Evolutionary conservation across 495 filamentous ascomycete genomes (phyloP), one percentile per base, ranked within the genome.

Genomic region (Xylaria cubensis): DNA sequence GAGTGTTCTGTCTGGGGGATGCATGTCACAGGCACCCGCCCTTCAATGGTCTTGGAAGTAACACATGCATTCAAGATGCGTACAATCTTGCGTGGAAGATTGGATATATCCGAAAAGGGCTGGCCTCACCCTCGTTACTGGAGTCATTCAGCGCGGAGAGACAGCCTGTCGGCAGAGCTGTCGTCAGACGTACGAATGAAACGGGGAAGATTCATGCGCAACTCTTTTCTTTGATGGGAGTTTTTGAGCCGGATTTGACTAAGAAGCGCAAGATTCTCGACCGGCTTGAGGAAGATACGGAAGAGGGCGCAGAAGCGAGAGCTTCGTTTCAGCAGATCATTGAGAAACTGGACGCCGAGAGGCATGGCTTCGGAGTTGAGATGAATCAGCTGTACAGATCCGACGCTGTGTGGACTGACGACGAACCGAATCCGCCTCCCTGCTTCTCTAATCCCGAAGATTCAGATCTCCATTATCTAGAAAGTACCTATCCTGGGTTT

Each of bases 11-110:
- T 61, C 74, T 86, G 26, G 85, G 85, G 17, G 85, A 87, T 72
- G 81, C 85, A n/a, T 6, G 80, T 80, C 85, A 87, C 67, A 80
- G 83, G 0, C 86, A 86, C 67, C 82, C 85, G 0, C 85, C 85
- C 6, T 81, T 81, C 36, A 84, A 82, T 70, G 85, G 85, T 0
- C 76, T 86, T 6, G 86, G 86, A 2, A 80, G 78, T 13, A 88
- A 86, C 64, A 86, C 85, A 0, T 86, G 85, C 64, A 84, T 86
- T 26, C 78, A 82, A 51, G 86, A 87, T 66, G 85, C 84, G 0
- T 83, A 79, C 74, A 86, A 88, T 71, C 79, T 88, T 13, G 83
- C 86, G 13, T 89, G 86, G 86, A 89, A 89, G 71, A 74, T 88
- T 32, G 85, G 85, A 1, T 82, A 82, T 61, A 84, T 87, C 0